Evolutionary conservation across 345 rosid species (phyloP), one percentile per base, ranked within the genome.

Genomic region (Kandelia obovata): DNA sequence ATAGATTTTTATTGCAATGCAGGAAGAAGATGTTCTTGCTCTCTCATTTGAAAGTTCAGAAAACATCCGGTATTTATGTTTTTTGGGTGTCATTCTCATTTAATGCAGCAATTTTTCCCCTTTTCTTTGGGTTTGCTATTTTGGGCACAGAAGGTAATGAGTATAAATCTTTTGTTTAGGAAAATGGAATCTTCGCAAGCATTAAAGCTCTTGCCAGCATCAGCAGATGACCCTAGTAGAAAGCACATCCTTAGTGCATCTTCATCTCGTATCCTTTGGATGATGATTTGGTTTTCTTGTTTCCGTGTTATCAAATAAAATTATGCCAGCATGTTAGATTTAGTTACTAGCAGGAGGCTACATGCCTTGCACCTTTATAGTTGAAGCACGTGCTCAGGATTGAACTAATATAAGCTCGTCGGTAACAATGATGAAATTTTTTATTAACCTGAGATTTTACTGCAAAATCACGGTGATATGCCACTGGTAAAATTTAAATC

Each of bases 201-300:
- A 59, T 74, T 90, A 71, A 92, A 89, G 83, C 69, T 89, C 68
- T 76, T 96, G 81, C 83, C 92, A 13, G 81, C 91, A 66, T 78
- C 98, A 53, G 61, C 83, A 2, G 98, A 96, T 79, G 98, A 96
- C 72, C 72, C 87, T 39, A 78, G 84, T 62, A 92, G 89, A 85
- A 92, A 85, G 78, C 87, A 81, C 46, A 71, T 76, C 71, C 83
- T 92, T 58, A 91, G 96, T 64, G 75, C 74, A 75, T 76, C 86
- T 73, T 77, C 88, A 39, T 83, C 92, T 39, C 78, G 99, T 95
- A 95, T 95, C 99, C 98, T 86, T 77, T 43, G 52, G 13, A 49
- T 68, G 27, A 31, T 20, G 20, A 23, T 32, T 62, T 52, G 64
- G 46, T 5, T 71, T 66, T 57, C 20, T 34, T 51, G 17, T 58